Percentiles rank a stretch among this genome's conserved stretches.
These are phyloP conservation scores for Ramularia endophylla DNA, from an alignment of 2,329 filamentous ascomycete species.

Conservation along the genomic window DNA sequence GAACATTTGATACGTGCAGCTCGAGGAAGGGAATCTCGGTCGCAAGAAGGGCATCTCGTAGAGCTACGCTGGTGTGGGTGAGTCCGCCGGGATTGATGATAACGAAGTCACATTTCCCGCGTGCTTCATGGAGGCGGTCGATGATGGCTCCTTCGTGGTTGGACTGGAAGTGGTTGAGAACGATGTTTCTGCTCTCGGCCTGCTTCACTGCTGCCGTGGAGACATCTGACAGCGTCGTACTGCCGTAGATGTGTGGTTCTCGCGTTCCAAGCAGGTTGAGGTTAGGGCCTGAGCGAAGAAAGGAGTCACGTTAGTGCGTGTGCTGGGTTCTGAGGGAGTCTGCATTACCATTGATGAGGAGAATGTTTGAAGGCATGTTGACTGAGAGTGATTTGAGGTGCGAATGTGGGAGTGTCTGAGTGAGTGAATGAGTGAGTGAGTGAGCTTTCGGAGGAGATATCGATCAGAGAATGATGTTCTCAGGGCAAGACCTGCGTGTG, in stretches of 20 bases:
- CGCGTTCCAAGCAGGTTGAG: constrained; percentile 72
- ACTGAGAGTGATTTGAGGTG: too few relatives aligned
- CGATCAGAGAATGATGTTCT: too few relatives aligned
- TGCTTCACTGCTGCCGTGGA: constrained; percentile 46
- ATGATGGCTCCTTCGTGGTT: constrained; percentile 73
- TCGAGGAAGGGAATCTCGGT: constrained; percentile 70
- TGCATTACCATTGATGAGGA: constrained; percentile 24
- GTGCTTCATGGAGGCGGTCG: constrained; percentile 65
- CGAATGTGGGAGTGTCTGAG: too few relatives aligned
- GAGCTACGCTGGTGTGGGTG: constrained; percentile 69
- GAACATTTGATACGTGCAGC: constrained; percentile 70
- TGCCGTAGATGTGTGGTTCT: constrained; percentile 68
- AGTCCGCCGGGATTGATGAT: constrained; percentile 71
- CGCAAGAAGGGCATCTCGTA: constrained; percentile 66
- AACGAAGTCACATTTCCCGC: constrained; percentile 55
- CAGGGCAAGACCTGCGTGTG: too few relatives aligned
- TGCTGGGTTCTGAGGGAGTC: constrained; percentile 43
- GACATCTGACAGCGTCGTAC: constrained; percentile 60
- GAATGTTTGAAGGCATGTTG: constrained; percentile 14
- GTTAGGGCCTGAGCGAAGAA: constrained; percentile 72
- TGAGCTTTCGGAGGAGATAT: too few relatives aligned
- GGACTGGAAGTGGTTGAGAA: constrained; percentile 61
- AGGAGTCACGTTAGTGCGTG: constrained; percentile 29
- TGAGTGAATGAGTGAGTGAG: too few relatives aligned
- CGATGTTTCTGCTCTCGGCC: constrained; percentile 43